Base-by-base conservation (phyloP, 2,329 filamentous ascomycete genomes). In the Aurifilum marmelostoma region DNA sequence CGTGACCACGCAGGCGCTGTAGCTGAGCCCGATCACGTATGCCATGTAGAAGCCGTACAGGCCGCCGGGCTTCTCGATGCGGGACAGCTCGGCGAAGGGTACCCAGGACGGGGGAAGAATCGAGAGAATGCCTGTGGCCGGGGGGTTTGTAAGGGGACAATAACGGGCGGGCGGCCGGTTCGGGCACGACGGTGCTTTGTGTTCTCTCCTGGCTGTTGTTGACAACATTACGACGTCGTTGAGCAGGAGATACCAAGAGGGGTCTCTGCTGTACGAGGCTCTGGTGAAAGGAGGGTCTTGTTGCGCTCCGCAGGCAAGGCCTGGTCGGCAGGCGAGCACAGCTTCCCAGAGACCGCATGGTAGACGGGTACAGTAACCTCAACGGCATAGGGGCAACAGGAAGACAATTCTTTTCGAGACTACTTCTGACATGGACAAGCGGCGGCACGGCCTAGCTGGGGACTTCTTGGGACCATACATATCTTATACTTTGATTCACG, bases 1-100 rank as follows among this genome's bases (percentile, higher is more conserved):
- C 52, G 63, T 29, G 62, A 58, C 68, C 0, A 74, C 24, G 34
- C 73, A 74, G 9, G 72, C 73, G 3, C 67, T 67, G 58, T 72
- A 74, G 50, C 68, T 62, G 24, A 72, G 54, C 6, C 73, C 73
- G 43, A 73, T 73, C 34, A 75, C 58, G 63, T 75, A 73, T 3
- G 73, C 69, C 69, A 74, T 72, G 58, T 74, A 74, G 69, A 75
- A 73, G 1, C 68, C 71, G 63, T 74, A 75, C 5, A 75, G 60
- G 1, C 73, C 73, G 7, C 66, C 72, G 4, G 73, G 71, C 32
- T 73, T 72, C 16, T 75, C 73, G 41, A 75, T 72, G 16, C 73
- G 73, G 12, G 70, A 71, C 24, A 74, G 72, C 60, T 75, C 70
- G 14, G 71, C 73, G 50, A 72, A 74, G 2, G 72, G 73, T 1